Conservation (phyloP, 2,329 filamentous ascomycete genomes). For the Paecilomyces niveus region DNA sequence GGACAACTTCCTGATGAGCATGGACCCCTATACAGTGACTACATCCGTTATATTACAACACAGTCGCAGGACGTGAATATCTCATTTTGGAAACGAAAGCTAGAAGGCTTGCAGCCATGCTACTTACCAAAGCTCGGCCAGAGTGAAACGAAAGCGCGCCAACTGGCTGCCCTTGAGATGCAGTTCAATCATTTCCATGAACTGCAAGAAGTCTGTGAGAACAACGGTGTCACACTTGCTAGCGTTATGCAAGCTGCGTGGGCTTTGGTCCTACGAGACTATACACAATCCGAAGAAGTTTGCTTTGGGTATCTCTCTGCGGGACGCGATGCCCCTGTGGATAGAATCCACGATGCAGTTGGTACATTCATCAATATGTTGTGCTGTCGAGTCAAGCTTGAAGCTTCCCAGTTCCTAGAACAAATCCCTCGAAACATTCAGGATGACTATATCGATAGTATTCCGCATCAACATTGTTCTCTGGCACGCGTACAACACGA, state of each 20-base stretch:
- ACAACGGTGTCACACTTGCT: conserved; percentile 24
- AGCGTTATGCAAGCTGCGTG: conserved; percentile 32
- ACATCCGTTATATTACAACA: conserved; percentile 26
- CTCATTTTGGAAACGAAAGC: conserved; percentile 28
- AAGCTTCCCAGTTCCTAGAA: conserved; percentile 24
- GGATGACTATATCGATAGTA: conserved; percentile 38
- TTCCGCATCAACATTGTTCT: conserved; percentile 46
- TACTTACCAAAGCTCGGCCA: conserved; percentile 15
- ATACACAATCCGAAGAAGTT: conserved; percentile 29
- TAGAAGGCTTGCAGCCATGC: conserved; percentile 25
- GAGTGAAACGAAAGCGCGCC: conserved; percentile 8
- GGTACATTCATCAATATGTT: conserved; percentile 51
- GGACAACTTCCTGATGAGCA: conserved; percentile 16
- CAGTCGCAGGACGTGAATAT: conserved; percentile 19
- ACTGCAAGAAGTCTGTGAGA: conserved; percentile 25
- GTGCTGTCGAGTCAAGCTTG: conserved; percentile 40
- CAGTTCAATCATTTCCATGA: conserved; percentile 23
- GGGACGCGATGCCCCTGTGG: conserved; percentile 39
- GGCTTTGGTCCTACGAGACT: conserved; percentile 29
- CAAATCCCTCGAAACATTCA: conserved; percentile 40
- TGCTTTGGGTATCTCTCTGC: conserved; percentile 36
- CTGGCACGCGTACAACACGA: conserved; percentile 42
- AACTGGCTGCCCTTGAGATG: conserved; percentile 19
- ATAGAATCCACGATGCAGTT: conserved; percentile 40
- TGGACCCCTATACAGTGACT: conserved; percentile 29